Percentiles rank a stretch among this genome's conserved stretches.
Evolutionary conservation across 495 filamentous ascomycete genomes (phyloP).

Genomic region (Acidiella bohemica): DNA sequence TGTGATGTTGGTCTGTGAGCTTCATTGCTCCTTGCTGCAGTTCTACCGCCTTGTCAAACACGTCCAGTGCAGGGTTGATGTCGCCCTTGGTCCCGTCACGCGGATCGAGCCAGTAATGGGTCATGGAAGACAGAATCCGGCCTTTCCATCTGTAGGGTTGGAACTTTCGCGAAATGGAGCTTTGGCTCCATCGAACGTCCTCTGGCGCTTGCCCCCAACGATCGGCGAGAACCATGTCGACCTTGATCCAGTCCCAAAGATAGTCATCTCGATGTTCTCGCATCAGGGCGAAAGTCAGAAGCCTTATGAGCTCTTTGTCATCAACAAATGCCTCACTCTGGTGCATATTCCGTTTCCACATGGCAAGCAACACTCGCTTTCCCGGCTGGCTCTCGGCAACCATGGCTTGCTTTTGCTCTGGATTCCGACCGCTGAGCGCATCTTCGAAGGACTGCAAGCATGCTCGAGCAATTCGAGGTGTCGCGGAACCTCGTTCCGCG

Average conservation of each 20-base stretch:
- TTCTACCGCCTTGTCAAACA: slow-evolving; percentile 1
- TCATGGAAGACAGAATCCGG: not conserved
- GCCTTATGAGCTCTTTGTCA: not conserved
- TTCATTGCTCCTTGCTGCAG: too few relatives aligned
- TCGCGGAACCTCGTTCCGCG: slow-evolving; percentile 8
- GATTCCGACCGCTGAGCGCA: not conserved
- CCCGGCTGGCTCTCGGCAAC: slow-evolving; percentile 3
- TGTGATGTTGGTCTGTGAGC: too few relatives aligned
- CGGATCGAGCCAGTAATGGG: not conserved
- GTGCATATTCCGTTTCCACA: slow-evolving; percentile 9
- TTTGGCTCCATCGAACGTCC: too few relatives aligned
- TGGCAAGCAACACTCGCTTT: slow-evolving; percentile 6
- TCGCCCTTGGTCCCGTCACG: not conserved
- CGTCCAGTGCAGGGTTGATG: slow-evolving; percentile 3
- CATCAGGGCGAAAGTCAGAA: not conserved
- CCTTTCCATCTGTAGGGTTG: slow-evolving; percentile 10
- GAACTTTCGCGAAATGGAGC: not conserved
- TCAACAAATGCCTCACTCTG: slow-evolving; percentile 1
- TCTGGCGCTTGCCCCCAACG: not conserved
- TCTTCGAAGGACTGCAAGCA: slow-evolving; percentile 8
- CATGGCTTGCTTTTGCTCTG: not conserved
- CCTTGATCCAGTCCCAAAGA: slow-evolving; percentile 14
- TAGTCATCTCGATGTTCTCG: slow-evolving; percentile 8
- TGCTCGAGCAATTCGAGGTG: slow-evolving; percentile 2
- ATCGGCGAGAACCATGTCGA: slow-evolving; percentile 1